A percentile compares a stretch with the other conserved stretches of the same genome.
These are phyloP conservation scores for Trichosporon inkin DNA, from an alignment of 1,284 basidiomycete genomes.

Conservation along the genomic window DNA sequence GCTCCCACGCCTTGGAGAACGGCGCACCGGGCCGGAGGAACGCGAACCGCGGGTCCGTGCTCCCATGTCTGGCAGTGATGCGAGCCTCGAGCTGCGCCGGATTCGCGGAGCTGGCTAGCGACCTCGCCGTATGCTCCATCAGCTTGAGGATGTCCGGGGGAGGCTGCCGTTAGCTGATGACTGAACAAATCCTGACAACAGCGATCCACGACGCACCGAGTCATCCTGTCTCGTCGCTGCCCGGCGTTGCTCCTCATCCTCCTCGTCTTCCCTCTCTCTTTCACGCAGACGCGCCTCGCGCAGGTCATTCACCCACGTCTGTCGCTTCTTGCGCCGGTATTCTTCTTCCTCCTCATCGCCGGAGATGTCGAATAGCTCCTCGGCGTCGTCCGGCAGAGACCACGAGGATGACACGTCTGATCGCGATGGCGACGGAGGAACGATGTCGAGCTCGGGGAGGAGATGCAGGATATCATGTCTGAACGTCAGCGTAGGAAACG, in stretches of 20 bases:
- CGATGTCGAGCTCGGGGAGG: slow-evolving; percentile 53
- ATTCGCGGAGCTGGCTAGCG: slow-evolving; percentile 65
- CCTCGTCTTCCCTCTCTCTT: slow-evolving; percentile 52
- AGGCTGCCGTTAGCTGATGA: slow-evolving; percentile 55
- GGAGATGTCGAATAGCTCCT: slow-evolving; percentile 73
- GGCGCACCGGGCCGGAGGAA: slow-evolving; percentile 64
- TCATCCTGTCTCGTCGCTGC: slow-evolving; percentile 59
- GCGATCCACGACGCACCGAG: slow-evolving; percentile 12
- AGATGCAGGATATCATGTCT: slow-evolving; percentile 77
- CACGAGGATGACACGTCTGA: slow-evolving; percentile 44
- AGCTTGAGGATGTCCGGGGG: slow-evolving; percentile 61
- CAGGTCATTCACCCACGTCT: slow-evolving; percentile 59
- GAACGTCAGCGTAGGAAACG: slow-evolving; percentile 24
- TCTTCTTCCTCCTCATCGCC: slow-evolving; percentile 61
- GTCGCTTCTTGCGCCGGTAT: slow-evolving; percentile 62
- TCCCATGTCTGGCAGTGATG: slow-evolving; percentile 73
- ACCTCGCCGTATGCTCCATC: slow-evolving; percentile 69
- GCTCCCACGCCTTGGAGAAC: slow-evolving; percentile 62
- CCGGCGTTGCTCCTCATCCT: slow-evolving; percentile 64
- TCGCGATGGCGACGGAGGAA: neutral
- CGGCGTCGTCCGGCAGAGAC: slow-evolving; percentile 75
- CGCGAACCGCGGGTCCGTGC: slow-evolving; percentile 63
- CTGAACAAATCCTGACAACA: neutral
- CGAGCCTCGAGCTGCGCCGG: slow-evolving; percentile 73
- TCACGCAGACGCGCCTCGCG: slow-evolving; percentile 62